A percentile compares a stretch with the other conserved stretches of the same genome.
Conservation (phyloP, 1,284 basidiomycete genomes). For the Ceratobasidium sp. region DNA sequence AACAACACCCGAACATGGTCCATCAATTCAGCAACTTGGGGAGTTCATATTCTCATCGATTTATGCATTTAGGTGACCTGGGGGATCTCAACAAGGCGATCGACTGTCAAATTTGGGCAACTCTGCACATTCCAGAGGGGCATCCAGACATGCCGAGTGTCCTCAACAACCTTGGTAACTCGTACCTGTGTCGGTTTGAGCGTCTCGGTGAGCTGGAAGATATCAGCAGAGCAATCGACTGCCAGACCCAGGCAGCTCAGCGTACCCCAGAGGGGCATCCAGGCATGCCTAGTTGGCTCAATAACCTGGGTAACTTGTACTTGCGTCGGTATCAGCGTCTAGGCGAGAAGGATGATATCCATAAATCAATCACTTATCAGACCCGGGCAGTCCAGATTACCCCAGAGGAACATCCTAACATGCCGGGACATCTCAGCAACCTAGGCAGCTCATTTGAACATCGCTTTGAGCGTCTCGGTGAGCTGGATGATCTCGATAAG, state of each 20-base stretch:
- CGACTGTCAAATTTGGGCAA: not conserved
- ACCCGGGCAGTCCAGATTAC: not conserved
- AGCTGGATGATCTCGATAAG: not conserved
- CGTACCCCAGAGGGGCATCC: no score
- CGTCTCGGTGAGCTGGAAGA: not conserved
- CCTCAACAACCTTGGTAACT: not conserved
- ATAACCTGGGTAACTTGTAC: no score
- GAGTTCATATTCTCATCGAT: not conserved
- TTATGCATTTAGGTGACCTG: not conserved
- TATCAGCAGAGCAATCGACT: not conserved
- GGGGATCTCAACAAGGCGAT: conserved; percentile 6
- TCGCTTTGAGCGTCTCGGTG: conserved; percentile 11
- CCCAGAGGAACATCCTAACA: no score
- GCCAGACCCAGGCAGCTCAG: no score
- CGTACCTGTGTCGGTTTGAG: not conserved
- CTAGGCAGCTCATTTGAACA: not conserved
- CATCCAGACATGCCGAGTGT: not conserved
- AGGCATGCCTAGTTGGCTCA: no score
- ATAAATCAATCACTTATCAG: not conserved
- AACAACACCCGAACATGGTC: not conserved
- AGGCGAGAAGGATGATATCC: no score
- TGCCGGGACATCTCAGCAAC: not conserved
- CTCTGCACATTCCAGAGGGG: conserved; percentile 7
- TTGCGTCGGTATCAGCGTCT: no score
- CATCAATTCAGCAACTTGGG: not conserved